These are phyloP conservation scores for Sarocladium strictum DNA, from an alignment of 2,329 filamentous ascomycete genomes.

Conservation along the genomic window DNA sequence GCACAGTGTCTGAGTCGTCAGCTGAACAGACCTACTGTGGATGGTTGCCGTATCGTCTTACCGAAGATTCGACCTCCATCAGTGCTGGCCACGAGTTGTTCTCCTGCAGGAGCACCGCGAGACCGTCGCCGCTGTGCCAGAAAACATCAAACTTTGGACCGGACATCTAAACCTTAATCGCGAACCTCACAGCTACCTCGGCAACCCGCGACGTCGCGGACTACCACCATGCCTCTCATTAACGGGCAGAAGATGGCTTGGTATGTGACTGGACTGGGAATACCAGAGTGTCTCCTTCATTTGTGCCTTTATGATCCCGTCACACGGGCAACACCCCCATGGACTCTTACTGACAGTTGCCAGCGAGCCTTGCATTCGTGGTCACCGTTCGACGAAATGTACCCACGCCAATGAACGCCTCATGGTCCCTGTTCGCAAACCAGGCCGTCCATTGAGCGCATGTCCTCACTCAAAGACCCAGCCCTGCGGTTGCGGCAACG, in stretches of 20 bases:
- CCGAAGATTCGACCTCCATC: no score
- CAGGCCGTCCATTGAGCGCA: slow-evolving; percentile 62
- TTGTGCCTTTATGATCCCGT: no score
- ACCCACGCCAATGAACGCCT: slow-evolving; percentile 61
- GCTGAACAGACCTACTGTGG: no score
- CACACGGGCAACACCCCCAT: no score
- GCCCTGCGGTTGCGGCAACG: slow-evolving; percentile 54
- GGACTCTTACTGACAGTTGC: no score
- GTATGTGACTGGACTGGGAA: no score
- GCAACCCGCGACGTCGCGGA: not conserved
- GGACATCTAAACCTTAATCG: not conserved
- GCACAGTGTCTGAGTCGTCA: no score
- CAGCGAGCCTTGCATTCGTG: slow-evolving; percentile 69
- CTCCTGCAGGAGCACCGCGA: not conserved
- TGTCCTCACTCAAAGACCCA: slow-evolving; percentile 61
- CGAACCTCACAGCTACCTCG: not conserved
- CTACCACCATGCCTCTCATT: slow-evolving; percentile 56
- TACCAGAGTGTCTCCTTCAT: no score
- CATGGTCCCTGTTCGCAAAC: slow-evolving; percentile 66
- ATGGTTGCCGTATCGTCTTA: no score
- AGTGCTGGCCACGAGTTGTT: not conserved
- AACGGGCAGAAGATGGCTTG: slow-evolving; percentile 69
- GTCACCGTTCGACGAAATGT: slow-evolving; percentile 71
- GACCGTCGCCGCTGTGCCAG: not conserved
- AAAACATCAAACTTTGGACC: not conserved